These are phyloP conservation scores for Solanum chaucha DNA, from an alignment of 257 asterid genomes.

Conservation along the genomic window DNA sequence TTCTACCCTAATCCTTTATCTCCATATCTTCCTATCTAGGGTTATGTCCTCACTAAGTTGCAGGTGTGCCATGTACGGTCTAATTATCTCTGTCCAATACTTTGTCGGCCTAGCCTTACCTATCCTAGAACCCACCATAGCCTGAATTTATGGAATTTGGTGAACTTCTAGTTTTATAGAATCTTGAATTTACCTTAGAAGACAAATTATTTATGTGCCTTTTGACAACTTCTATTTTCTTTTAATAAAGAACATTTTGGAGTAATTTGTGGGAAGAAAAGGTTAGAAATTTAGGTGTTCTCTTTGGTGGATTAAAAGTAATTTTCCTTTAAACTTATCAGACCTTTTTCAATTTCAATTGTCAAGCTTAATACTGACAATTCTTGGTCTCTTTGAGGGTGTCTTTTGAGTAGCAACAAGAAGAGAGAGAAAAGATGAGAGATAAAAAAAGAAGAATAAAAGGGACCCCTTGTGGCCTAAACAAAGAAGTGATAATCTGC, in stretches of 20 bases:
- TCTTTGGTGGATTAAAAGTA: background rate
- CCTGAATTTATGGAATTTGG: background rate
- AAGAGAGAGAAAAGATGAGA: too few species aligned
- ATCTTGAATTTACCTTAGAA: background rate
- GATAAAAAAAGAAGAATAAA: too few species aligned
- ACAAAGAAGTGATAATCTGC: too few species aligned
- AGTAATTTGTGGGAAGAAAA: background rate
- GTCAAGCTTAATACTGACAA: background rate
- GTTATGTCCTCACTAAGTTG: background rate
- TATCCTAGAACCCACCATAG: background rate
- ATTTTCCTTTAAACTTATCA: background rate
- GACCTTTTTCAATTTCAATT: background rate
- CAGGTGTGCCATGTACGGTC: background rate
- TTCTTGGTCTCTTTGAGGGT: background rate
- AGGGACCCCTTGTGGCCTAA: too few species aligned
- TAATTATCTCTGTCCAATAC: background rate
- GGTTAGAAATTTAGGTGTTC: background rate
- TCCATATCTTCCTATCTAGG: background rate
- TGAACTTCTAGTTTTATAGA: background rate
- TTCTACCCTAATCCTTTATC: background rate
- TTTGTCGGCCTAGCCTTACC: background rate
- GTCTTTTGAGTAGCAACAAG: too few species aligned
- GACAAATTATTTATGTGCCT: background rate
- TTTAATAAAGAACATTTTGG: background rate
- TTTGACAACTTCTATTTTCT: background rate